A percentile compares a stretch with the other conserved stretches of the same genome.
These are phyloP conservation scores for Aspergillus ostianus DNA, from an alignment of 495 filamentous ascomycete species.

Conservation along the genomic window DNA sequence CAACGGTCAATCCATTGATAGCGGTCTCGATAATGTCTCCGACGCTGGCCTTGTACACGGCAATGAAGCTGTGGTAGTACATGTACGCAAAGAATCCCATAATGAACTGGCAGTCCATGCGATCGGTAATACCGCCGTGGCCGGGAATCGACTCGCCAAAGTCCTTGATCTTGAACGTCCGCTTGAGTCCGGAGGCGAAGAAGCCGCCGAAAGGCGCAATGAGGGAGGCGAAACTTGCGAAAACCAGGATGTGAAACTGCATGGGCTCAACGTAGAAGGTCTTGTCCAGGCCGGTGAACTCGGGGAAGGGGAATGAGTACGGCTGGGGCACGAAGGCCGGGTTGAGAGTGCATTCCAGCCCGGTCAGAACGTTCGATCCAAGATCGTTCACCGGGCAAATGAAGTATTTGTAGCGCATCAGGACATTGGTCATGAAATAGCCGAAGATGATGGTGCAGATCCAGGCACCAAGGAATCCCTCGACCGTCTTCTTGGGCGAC, in stretches of 20 bases:
- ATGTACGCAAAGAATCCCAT: conserved; percentile 99
- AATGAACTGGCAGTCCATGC: conserved; percentile 99
- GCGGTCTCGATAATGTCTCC: conserved; percentile 84
- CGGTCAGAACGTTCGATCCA: conserved; percentile 85
- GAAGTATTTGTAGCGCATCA: conserved; percentile 95
- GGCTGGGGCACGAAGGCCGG: conserved; percentile 81
- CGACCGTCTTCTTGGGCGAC: conserved; percentile 98
- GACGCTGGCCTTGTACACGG: conserved; percentile 74
- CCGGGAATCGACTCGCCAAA: conserved; percentile 98
- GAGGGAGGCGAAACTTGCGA: conserved; percentile 92
- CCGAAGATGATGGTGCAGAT: conserved; percentile 88
- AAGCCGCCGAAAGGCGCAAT: conserved; percentile 99
- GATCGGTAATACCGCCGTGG: conserved; percentile 97
- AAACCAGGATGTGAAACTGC: conserved; percentile 89
- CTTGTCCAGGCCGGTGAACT: conserved; percentile 59
- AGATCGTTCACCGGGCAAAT: conserved; percentile 97
- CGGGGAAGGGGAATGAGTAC: conserved; percentile 87
- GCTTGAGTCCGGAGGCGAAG: conserved; percentile 96
- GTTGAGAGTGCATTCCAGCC: conserved; percentile 90
- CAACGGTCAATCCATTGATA: conserved; percentile 75
- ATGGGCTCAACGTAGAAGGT: conserved; percentile 74
- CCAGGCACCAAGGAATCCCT: conserved; percentile 98
- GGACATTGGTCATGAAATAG: conserved; percentile 74
- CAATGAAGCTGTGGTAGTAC: conserved; percentile 98
- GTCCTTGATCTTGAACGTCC: conserved; percentile 99